A percentile compares a stretch with the other conserved stretches of the same genome.
Evolutionary conservation across 129 eudicot genomes (phyloP).

Genomic region (Saussurea involucrata): DNA sequence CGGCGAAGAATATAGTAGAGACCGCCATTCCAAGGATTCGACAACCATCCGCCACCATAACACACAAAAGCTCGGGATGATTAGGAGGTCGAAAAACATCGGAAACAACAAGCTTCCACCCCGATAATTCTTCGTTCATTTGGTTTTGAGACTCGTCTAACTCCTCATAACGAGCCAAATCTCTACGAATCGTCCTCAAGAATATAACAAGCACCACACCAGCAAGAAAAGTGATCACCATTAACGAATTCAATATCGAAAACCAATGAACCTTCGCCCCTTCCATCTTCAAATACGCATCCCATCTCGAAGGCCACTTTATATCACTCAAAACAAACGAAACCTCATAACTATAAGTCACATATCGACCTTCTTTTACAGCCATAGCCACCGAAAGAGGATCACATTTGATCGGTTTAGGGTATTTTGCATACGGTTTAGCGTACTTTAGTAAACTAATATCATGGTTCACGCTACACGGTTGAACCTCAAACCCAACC

Average conservation of each 20-base stretch:
- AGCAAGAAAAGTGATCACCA: conserved; percentile 43
- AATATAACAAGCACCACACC: conserved; percentile 35
- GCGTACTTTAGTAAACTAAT: conserved; percentile 11
- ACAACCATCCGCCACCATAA: conserved; percentile 43
- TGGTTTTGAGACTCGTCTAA: conserved; percentile 35
- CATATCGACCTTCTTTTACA: conserved; percentile 19
- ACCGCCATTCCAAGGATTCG: conserved; percentile 36
- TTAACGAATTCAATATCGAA: conserved; percentile 43
- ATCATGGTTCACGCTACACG: conserved; percentile 31
- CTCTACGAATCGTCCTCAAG: conserved; percentile 38
- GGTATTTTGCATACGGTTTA: conserved; percentile 13
- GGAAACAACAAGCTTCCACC: conserved; percentile 42
- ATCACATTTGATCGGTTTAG: conserved; percentile 15
- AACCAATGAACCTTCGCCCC: conserved; percentile 45
- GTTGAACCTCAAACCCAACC: conserved; percentile 41
- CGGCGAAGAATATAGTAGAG: conserved; percentile 33
- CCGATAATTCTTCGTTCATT: conserved; percentile 35
- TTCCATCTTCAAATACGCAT: conserved; percentile 44
- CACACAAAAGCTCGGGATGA: conserved; percentile 30
- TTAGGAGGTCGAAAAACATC: conserved; percentile 36
- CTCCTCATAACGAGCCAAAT: conserved; percentile 43
- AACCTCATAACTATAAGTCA: conserved; percentile 32
- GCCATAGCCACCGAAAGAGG: conserved; percentile 24
- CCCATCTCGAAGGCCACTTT: conserved; percentile 47
- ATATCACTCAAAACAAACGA: conserved; percentile 34